Conservation (phyloP, 345 rosid genomes). For the Erodium maritimum region DNA sequence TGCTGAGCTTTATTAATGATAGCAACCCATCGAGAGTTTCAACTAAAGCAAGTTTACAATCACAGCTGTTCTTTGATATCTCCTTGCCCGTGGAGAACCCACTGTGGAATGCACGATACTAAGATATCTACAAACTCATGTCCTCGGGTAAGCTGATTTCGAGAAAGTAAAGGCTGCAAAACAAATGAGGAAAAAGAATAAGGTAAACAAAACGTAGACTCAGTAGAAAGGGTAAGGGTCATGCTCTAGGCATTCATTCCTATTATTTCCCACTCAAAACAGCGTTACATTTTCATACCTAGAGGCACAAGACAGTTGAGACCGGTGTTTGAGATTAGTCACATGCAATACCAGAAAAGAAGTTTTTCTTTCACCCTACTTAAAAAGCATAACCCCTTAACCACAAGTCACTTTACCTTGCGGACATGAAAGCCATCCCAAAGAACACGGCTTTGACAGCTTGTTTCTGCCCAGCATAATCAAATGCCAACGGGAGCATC, state of each 20-base stretch:
- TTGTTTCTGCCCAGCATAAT: slow-evolving; percentile 97
- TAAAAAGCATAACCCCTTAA: not conserved
- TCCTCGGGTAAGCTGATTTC: not conserved
- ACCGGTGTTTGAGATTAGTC: not conserved
- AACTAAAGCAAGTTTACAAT: not conserved
- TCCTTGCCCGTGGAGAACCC: too few species aligned
- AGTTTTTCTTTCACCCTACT: not conserved
- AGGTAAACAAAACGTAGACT: not conserved
- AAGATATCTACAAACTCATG: not conserved
- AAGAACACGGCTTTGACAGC: slow-evolving; percentile 94
- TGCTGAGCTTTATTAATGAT: too few species aligned
- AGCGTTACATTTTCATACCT: too few species aligned
- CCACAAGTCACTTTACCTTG: slow-evolving; percentile 45
- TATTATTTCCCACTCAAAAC: too few species aligned
- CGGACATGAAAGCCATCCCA: slow-evolving; percentile 99
- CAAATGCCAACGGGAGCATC: slow-evolving; percentile 96
- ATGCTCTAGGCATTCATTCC: not conserved
- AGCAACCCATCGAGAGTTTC: too few species aligned
- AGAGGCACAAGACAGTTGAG: not conserved
- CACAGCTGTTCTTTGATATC: not conserved
- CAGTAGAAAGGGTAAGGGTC: too few species aligned
- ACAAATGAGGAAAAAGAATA: not conserved
- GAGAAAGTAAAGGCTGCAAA: not conserved
- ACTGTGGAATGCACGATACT: not conserved
- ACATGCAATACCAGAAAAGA: too few species aligned